Percentiles rank a stretch among this genome's conserved stretches.
Evolutionary conservation across 495 filamentous ascomycete species (phyloP).

Genomic region (Aspergillus sclerotioniger): DNA sequence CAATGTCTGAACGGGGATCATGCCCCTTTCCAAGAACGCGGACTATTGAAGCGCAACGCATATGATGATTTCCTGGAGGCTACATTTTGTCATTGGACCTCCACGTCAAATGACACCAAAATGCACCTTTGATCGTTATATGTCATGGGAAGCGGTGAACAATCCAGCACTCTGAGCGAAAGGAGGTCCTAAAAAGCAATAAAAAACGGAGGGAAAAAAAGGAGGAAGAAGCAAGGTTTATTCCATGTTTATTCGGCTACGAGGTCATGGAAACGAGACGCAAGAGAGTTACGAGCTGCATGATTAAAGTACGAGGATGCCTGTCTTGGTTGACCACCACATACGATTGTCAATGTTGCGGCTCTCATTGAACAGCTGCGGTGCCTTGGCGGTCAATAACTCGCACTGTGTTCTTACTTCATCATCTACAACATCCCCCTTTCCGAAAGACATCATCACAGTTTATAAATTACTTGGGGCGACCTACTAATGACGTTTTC

Average conservation of each 20-base stretch:
- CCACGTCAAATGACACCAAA: background rate
- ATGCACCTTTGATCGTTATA: background rate
- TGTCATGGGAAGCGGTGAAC: background rate
- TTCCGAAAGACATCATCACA: conserved; percentile 19
- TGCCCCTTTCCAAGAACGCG: background rate
- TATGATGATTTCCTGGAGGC: background rate
- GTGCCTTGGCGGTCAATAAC: conserved; percentile 6
- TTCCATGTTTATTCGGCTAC: conserved; percentile 16
- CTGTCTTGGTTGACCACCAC: conserved; percentile 5
- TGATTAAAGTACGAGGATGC: conserved; percentile 26
- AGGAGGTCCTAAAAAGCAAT: background rate
- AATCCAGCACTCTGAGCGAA: conserved; percentile 1
- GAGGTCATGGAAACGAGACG: conserved; percentile 35
- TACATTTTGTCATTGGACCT: background rate
- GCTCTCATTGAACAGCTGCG: conserved; percentile 2
- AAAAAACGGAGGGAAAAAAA: conserved; percentile 8
- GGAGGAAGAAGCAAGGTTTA: background rate
- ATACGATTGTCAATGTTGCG: conserved; percentile 6
- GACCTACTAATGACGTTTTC: conserved; percentile 34
- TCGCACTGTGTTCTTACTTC: conserved; percentile 4
- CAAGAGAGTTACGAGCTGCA: conserved; percentile 40
- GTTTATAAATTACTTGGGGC: conserved; percentile 36
- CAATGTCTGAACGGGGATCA: background rate
- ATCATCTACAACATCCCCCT: conserved; percentile 10
- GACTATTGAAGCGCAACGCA: background rate